phyloP scores from a whole-genome alignment of 2,329 filamentous ascomycete genomes.

The Apiospora malaysiana region DNA sequence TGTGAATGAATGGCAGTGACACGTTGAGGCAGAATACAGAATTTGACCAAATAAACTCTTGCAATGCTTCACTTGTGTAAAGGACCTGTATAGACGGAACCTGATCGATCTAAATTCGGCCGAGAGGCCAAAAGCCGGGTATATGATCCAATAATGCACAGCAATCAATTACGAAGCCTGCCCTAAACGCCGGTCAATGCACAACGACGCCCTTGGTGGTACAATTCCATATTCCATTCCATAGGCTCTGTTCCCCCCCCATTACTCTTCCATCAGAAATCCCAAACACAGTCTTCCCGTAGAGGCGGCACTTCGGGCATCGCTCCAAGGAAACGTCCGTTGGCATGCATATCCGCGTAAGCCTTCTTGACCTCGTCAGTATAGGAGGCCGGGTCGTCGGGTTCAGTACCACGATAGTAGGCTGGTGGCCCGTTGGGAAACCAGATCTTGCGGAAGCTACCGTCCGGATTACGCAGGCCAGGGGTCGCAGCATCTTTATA shows the following conservation, averaged over 20 bases:
- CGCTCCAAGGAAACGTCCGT: slow-evolving; percentile 72
- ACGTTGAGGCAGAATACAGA: background rate
- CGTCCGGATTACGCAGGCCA: slow-evolving; percentile 47
- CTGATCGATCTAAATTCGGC: background rate
- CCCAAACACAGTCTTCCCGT: slow-evolving; percentile 75
- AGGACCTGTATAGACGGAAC: background rate
- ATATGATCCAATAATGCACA: background rate
- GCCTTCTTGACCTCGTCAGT: slow-evolving; percentile 64
- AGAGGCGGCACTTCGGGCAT: slow-evolving; percentile 82
- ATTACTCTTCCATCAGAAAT: slow-evolving; percentile 59
- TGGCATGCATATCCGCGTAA: slow-evolving; percentile 69
- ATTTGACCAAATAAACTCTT: background rate
- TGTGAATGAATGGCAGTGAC: background rate
- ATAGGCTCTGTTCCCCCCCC: background rate
- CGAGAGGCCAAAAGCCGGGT: background rate
- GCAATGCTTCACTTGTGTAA: background rate
- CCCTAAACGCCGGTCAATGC: slow-evolving; percentile 6
- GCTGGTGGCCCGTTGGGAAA: slow-evolving; percentile 73
- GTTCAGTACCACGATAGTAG: slow-evolving; percentile 69
- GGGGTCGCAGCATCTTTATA: slow-evolving; percentile 53
- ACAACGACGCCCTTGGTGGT: slow-evolving; percentile 1
- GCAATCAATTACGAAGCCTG: background rate
- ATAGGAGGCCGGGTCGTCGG: slow-evolving; percentile 55
- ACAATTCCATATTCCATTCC: background rate
- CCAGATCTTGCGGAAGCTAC: slow-evolving; percentile 69